Conservation (phyloP, 257 asterid species). For the Plantago major region DNA sequence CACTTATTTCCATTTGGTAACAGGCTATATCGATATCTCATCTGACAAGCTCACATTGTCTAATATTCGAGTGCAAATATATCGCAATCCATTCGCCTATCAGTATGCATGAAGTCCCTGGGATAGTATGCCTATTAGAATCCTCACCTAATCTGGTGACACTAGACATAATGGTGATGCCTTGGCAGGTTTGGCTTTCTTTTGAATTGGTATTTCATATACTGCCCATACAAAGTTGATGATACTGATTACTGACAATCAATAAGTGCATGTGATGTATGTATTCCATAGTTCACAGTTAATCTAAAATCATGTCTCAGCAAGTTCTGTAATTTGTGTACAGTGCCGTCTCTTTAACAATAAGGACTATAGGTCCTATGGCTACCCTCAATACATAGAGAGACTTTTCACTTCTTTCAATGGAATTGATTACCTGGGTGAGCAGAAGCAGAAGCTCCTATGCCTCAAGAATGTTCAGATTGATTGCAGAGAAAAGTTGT, state of each 20-base stretch:
- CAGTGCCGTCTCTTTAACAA: neutral
- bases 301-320: neutral
- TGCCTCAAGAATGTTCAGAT: conserved; percentile 1
- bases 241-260: no score
- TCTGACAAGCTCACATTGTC: neutral
- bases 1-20: neutral
- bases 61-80: neutral
- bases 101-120: neutral
- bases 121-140: conserved; percentile 2
- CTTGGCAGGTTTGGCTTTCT: neutral
- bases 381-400: neutral
- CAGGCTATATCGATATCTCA: neutral
- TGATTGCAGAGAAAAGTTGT: neutral
- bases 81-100: neutral
- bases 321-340: neutral
- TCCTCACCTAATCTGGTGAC: neutral
- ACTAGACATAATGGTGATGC: neutral
- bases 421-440: neutral
- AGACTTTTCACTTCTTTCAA: neutral
- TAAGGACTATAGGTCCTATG: neutral
- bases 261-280: no score
- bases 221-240: no score
- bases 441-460: neutral
- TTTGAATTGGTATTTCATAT: neutral
- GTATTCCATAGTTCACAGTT: neutral